A percentile compares a stretch with the other conserved stretches of the same genome.
Evolutionary conservation across 2,329 filamentous ascomycete species (phyloP).

Genomic region (Phoma sp.): DNA sequence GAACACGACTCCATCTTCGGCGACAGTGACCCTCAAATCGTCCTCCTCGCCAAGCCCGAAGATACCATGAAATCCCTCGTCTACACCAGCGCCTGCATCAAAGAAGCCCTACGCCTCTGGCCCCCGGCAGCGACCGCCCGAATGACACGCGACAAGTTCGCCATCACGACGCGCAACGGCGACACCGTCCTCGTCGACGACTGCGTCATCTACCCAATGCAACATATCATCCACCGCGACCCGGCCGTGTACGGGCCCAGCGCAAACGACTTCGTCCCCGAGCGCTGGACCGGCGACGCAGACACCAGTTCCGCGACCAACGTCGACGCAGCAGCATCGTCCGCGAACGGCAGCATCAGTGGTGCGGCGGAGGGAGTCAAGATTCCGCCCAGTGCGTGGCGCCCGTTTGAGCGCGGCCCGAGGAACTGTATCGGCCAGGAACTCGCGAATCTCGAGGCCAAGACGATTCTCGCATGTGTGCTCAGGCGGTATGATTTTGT

Average conservation of each 20-base stretch:
- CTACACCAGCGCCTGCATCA: slow-evolving; percentile 61
- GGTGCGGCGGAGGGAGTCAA: slow-evolving; percentile 1
- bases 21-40: slow-evolving; percentile 46
- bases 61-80: slow-evolving; percentile 57
- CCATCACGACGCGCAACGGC: slow-evolving; percentile 50
- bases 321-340: slow-evolving; percentile 17
- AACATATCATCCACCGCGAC: slow-evolving; percentile 49
- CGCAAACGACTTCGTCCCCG: slow-evolving; percentile 41
- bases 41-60: slow-evolving; percentile 52
- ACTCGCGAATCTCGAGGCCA: slow-evolving; percentile 60
- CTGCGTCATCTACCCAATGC: slow-evolving; percentile 53
- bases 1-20: slow-evolving; percentile 64
- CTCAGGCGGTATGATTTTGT: slow-evolving; percentile 42
- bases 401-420: slow-evolving; percentile 62
- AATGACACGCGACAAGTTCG: slow-evolving; percentile 47
- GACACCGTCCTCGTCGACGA: slow-evolving; percentile 53
- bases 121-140: slow-evolving; percentile 57
- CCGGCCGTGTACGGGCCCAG: slow-evolving; percentile 40
- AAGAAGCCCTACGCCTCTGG: slow-evolving; percentile 61
- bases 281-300: slow-evolving; percentile 48
- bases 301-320: slow-evolving; percentile 27
- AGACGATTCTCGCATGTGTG: slow-evolving; percentile 55
- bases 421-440: slow-evolving; percentile 66
- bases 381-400: slow-evolving; percentile 55
- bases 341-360: background rate